Evolutionary conservation across 441 rosid species (phyloP).

Genomic region (Corymbia citriodora): DNA sequence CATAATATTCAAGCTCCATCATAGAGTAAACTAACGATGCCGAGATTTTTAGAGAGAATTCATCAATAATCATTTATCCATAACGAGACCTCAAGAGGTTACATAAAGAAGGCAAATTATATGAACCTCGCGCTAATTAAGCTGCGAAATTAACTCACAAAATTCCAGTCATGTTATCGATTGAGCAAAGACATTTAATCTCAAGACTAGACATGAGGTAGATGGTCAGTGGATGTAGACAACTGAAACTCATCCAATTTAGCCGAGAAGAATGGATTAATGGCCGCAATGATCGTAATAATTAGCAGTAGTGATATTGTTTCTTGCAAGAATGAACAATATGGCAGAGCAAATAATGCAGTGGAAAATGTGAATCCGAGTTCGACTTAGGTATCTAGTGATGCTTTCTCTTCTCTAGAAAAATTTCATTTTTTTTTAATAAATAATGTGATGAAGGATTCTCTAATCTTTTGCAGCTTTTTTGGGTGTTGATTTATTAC

Average conservation of each 20-base stretch:
- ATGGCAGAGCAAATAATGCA: slow-evolving; percentile 60
- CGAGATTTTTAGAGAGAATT: too few species aligned
- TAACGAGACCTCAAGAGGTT: too few species aligned
- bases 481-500: background rate
- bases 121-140: background rate
- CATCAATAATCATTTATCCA: too few species aligned
- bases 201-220: too few species aligned
- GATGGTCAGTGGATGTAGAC: too few species aligned
- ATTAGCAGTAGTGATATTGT: too few species aligned
- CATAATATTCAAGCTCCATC: background rate
- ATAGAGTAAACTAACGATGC: rapidly evolving
- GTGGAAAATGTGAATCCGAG: slow-evolving; percentile 75
- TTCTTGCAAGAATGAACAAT: background rate
- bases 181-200: too few species aligned
- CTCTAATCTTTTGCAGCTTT: background rate
- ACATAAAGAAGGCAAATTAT: too few species aligned
- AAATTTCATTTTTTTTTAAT: background rate
- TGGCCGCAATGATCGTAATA: too few species aligned
- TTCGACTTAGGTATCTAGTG: slow-evolving; percentile 51
- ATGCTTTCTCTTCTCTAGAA: background rate
- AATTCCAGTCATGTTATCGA: too few species aligned
- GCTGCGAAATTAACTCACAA: background rate
- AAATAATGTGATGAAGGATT: background rate
- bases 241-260: too few species aligned
- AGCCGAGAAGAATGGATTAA: too few species aligned